Conservation (phyloP, 2,329 filamentous ascomycete genomes). For the Zasmidium cellare region DNA sequence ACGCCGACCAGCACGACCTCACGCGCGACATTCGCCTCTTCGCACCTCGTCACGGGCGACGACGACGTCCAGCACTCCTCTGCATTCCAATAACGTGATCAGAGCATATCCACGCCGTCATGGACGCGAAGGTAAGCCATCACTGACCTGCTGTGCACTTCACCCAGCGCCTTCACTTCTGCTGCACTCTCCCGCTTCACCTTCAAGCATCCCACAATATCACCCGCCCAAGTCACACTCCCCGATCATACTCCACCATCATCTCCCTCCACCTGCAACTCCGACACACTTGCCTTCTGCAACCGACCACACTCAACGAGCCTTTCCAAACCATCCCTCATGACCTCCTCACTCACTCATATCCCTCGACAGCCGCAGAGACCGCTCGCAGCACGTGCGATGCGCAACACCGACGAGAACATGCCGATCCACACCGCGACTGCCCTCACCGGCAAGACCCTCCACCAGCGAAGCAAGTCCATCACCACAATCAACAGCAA, state of each 20-base stretch:
- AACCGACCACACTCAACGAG: background rate
- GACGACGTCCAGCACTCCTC: background rate
- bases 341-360: background rate
- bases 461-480: constrained; percentile 84
- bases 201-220: background rate
- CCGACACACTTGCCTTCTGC: background rate
- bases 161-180: constrained; percentile 2
- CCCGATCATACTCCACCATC: background rate
- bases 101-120: constrained; percentile 26
- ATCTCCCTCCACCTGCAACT: background rate
- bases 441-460: constrained; percentile 54
- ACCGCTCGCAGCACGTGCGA: constrained; percentile 41
- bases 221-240: constrained; percentile 1
- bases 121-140: constrained; percentile 47
- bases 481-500: constrained; percentile 23
- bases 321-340: background rate
- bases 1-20: background rate
- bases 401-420: constrained; percentile 73
- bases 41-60: constrained; percentile 4
- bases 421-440: constrained; percentile 43
- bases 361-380: background rate
- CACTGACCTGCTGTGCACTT: constrained; percentile 4
- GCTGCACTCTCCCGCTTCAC: background rate
- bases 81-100: background rate
- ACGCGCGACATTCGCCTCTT: background rate